A percentile compares a stretch with the other conserved stretches of the same genome.
Conservation (phyloP, 306 rosid species). For the Dryas octopetala region DNA sequence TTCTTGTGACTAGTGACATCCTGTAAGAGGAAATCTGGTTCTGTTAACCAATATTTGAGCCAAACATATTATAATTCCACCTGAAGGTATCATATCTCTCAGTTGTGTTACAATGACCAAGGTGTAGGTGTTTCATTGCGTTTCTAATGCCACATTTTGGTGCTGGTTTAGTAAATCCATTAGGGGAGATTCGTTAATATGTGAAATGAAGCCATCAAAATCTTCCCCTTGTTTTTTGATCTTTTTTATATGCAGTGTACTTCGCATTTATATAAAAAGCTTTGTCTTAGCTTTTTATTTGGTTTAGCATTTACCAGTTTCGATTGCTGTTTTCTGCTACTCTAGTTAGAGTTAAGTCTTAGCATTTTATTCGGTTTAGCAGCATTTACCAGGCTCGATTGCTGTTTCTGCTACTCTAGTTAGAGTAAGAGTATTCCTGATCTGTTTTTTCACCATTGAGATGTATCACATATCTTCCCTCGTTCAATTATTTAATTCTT, state of each 20-base stretch:
- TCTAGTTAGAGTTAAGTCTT: no score
- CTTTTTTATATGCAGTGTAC: not conserved
- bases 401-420: no score
- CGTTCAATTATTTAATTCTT: no score
- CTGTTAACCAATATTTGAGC: conserved; percentile 12
- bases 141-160: conserved; percentile 1
- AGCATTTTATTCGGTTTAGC: no score
- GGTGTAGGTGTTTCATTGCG: not conserved
- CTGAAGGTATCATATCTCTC: not conserved
- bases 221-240: not conserved
- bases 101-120: not conserved
- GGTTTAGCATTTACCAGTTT: no score
- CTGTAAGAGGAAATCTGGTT: conserved; percentile 25
- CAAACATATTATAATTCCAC: not conserved
- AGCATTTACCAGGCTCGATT: no score
- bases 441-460: no score
- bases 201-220: not conserved
- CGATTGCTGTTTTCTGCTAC: no score
- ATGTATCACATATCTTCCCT: no score
- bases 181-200: not conserved
- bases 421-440: no score
- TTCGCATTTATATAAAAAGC: not conserved
- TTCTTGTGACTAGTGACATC: conserved; percentile 10
- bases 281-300: no score
- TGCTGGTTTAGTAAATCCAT: not conserved